Percentiles rank a stretch among this genome's conserved stretches.
These are phyloP conservation scores for Solanum pimpinellifolium DNA, from an alignment of 257 asterid genomes.

Conservation along the genomic window DNA sequence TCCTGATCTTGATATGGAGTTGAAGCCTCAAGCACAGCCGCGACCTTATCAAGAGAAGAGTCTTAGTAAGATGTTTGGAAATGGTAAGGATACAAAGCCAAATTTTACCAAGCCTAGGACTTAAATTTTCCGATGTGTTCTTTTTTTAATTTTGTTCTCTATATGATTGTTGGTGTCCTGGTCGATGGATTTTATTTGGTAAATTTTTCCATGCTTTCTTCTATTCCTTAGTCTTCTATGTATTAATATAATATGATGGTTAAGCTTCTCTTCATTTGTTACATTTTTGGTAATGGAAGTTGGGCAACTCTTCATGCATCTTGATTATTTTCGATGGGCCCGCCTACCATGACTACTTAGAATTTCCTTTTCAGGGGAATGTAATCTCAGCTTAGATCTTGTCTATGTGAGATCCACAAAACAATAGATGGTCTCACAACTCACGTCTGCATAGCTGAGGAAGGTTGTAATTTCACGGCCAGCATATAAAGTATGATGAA, in stretches of 20 bases:
- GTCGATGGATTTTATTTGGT: background rate
- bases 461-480: background rate
- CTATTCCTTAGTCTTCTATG: background rate
- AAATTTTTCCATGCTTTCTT: background rate
- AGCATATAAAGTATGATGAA: background rate
- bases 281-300: background rate
- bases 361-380: background rate
- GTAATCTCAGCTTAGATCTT: background rate
- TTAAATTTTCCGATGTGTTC: background rate
- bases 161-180: background rate
- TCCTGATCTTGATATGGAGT: constrained; percentile 95
- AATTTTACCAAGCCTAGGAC: background rate
- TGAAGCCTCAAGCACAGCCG: constrained; percentile 98
- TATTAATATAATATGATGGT: background rate
- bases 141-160: background rate
- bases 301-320: background rate
- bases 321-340: background rate
- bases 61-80: constrained; percentile 92
- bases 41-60: constrained; percentile 99
- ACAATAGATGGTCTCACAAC: background rate
- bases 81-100: constrained; percentile 42
- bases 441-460: background rate
- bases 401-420: background rate
- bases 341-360: background rate
- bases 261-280: background rate